Evolutionary conservation across 148 eudicot species (phyloP), one percentile per base, ranked within the genome.

Genomic region (Suaeda aralocaspica): DNA sequence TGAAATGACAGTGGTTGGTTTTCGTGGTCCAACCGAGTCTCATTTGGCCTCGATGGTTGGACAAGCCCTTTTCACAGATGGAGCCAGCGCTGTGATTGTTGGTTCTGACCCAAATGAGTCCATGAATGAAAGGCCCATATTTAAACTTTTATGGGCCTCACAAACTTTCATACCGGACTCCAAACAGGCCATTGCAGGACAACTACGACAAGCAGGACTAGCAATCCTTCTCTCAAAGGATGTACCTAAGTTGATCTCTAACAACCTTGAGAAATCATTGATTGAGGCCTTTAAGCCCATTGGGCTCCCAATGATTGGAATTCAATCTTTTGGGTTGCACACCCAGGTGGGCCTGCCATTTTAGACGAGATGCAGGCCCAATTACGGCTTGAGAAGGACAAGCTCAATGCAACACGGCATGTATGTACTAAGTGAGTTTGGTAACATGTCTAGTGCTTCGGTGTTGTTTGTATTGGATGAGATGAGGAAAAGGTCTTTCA

Each of bases 401-500:
- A 64, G 14, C 68, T 44, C 18, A 24, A 14, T 24, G 53, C 68
- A 12, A 42, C 68, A 13, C 21, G 68, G 6, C 51, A 64, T 14
- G 68, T 64, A 64, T 14, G 68, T 64, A 26, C 52, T 64, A 0
- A 42, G 68, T 16, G 68, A 64, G 52, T 64, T 6, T 41, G 68
- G 68, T 3, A 64, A 64, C 36, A 64, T 64, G 68, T 64, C 68
- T 1, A 64, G 68, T 44, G 68, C 52, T 24, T 42, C 21, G 15
- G 68, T 64, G 21, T 28, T 64, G 33, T 64, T 42, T 28, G 44
- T 44, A 29, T 44, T 64, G 52, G 68, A 64, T 64, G 68, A 64
- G 34, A 44, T n/a, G 18, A 64, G 67, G 50, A 64, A 64, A 30
- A 64, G 52, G 34, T 24, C 68, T 0, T 7, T 26, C 3, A 64